Evolutionary conservation across 805 yeast species (phyloP).

Genomic region (Candida germanica): DNA sequence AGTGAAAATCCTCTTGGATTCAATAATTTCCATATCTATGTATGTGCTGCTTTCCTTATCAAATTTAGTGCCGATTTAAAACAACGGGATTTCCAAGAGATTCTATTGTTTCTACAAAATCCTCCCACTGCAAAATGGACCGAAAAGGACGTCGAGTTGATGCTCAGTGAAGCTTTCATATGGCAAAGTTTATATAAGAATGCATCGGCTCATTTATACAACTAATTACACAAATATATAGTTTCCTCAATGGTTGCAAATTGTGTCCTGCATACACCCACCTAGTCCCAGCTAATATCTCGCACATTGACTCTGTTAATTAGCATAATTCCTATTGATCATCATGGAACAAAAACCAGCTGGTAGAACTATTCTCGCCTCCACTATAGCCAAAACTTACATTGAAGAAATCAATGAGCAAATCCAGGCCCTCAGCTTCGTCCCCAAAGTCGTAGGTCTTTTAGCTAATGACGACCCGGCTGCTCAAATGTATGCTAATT

Average conservation of each 20-base stretch:
- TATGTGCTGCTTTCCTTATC: slow-evolving; percentile 93
- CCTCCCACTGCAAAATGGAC: slow-evolving; percentile 86
- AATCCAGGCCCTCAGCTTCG: slow-evolving; percentile 49
- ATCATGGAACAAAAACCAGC: slow-evolving; percentile 38
- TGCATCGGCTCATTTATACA: slow-evolving; percentile 82
- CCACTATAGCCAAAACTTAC: slow-evolving; percentile 80
- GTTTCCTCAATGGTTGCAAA: no score
- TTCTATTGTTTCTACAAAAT: slow-evolving; percentile 84
- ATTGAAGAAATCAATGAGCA: slow-evolving; percentile 65
- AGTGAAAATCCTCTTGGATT: slow-evolving; percentile 76
- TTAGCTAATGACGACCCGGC: slow-evolving; percentile 94
- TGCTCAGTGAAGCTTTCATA: slow-evolving; percentile 92
- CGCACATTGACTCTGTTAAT: slow-evolving; percentile 10
- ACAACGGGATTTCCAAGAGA: slow-evolving; percentile 90
- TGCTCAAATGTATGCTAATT: slow-evolving; percentile 89
- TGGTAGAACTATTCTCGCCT: slow-evolving; percentile 82
- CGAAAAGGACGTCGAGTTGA: slow-evolving; percentile 85
- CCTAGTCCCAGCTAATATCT: no score
- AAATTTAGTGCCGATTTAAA: slow-evolving; percentile 79
- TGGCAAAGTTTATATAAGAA: slow-evolving; percentile 93
- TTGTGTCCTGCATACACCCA: no score
- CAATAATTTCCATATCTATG: slow-evolving; percentile 91
- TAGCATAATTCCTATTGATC: background rate
- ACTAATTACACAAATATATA: background rate
- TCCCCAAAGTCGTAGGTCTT: slow-evolving; percentile 85